Evolutionary conservation across 768 basidiomycete genomes (phyloP).

Genomic region (Kwoniella sp.): DNA sequence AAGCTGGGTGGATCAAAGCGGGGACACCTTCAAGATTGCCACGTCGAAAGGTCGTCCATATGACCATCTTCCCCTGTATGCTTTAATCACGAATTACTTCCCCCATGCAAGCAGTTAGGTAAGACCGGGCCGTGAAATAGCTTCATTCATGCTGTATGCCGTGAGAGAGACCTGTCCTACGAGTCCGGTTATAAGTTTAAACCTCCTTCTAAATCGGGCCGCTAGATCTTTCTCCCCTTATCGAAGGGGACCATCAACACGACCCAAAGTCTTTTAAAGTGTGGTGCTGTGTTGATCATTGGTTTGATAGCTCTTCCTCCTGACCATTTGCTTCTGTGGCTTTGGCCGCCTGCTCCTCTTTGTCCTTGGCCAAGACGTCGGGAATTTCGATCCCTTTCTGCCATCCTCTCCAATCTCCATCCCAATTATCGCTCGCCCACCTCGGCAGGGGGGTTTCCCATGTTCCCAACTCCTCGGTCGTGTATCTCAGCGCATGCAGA

Average conservation of each 20-base stretch:
- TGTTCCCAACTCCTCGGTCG: constrained; percentile 43
- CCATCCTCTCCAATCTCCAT: constrained; percentile 56
- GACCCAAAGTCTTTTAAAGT: neutral
- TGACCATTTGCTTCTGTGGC: neutral
- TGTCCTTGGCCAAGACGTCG: constrained; percentile 18
- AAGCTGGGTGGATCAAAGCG: neutral
- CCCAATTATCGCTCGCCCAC: constrained; percentile 68
- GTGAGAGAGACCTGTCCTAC: too few species aligned
- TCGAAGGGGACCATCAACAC: neutral
- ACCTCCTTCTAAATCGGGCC: neutral
- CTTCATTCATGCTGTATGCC: too few species aligned
- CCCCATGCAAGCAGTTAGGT: neutral
- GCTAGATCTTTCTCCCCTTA: neutral
- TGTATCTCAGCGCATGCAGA: constrained; percentile 78
- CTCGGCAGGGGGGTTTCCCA: constrained; percentile 62
- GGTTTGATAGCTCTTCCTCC: neutral
- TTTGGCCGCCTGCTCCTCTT: constrained; percentile 4
- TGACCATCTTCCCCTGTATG: neutral
- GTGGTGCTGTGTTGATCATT: neutral
- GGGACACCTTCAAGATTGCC: neutral
- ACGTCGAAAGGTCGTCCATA: neutral
- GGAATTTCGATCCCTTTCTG: constrained; percentile 28
- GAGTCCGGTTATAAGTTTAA: too few species aligned
- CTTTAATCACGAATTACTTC: neutral
- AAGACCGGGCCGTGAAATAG: too few species aligned